Conservation (phyloP, 2,329 filamentous ascomycete species). For the Verticillium dahliae region DNA sequence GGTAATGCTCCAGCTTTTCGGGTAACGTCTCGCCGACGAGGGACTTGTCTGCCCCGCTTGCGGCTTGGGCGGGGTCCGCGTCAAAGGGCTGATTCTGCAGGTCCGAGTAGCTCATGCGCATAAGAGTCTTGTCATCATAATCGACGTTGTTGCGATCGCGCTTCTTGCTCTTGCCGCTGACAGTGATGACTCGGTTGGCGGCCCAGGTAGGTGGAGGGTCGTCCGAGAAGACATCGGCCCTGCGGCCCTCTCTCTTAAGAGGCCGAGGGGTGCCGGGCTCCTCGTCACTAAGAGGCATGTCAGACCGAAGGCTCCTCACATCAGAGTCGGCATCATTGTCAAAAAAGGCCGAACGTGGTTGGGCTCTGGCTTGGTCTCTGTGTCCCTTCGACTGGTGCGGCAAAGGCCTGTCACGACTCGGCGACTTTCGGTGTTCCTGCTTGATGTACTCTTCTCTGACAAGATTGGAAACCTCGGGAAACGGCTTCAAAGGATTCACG, state of each 20-base stretch:
- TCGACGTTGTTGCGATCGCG: constrained; percentile 40
- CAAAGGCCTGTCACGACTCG: not conserved
- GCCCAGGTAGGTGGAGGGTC: constrained; percentile 10
- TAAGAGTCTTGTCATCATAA: constrained; percentile 51
- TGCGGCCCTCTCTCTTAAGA: constrained; percentile 11
- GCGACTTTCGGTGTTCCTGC: not conserved
- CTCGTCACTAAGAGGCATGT: constrained; percentile 4
- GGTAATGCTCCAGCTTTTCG: constrained; percentile 43
- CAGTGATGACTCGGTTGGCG: not conserved
- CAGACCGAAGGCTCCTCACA: not conserved
- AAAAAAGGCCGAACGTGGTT: not conserved
- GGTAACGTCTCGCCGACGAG: constrained; percentile 33
- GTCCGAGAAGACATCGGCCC: constrained; percentile 12
- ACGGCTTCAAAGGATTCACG: constrained; percentile 17
- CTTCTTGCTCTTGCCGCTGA: constrained; percentile 23
- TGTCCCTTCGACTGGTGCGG: not conserved
- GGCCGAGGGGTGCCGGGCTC: constrained; percentile 11
- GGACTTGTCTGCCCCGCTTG: constrained; percentile 23
- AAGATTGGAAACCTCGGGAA: constrained; percentile 7
- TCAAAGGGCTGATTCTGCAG: constrained; percentile 49
- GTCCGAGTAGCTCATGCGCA: constrained; percentile 44
- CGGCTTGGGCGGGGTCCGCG: constrained; percentile 41
- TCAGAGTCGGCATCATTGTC: not conserved
- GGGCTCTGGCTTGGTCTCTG: not conserved
- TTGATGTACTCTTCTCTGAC: not conserved